Conservation (phyloP, 176 grass and related monocot species). For the Lolium rigidum region DNA sequence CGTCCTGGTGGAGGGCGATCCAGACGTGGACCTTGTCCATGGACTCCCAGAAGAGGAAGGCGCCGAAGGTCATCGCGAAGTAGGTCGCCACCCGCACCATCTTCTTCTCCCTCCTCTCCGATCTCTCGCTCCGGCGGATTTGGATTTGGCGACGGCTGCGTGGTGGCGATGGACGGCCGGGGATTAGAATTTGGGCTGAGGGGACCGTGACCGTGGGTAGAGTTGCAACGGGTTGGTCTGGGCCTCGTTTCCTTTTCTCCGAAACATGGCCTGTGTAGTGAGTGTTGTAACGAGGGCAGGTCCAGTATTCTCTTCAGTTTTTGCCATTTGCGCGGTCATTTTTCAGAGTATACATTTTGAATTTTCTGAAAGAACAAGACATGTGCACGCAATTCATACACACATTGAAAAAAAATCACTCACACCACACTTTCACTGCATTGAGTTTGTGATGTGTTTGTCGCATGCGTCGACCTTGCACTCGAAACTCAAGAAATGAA, state of each 20-base stretch:
- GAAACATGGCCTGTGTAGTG: not conserved
- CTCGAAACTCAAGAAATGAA: too few species aligned
- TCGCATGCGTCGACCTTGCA: too few species aligned
- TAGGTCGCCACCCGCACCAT: conserved; percentile 93
- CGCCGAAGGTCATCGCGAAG: conserved; percentile 91
- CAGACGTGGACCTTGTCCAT: conserved; percentile 92
- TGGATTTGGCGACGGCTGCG: conserved; percentile 35
- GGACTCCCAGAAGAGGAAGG: conserved; percentile 96
- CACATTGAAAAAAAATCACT: too few species aligned
- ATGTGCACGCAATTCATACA: too few species aligned
- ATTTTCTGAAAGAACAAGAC: too few species aligned
- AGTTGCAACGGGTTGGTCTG: not conserved
- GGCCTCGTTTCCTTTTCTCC: not conserved
- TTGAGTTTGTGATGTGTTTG: too few species aligned
- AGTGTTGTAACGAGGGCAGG: not conserved
- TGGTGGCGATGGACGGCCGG: not conserved
- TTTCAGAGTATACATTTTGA: too few species aligned
- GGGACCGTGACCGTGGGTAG: not conserved
- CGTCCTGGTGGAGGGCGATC: conserved; percentile 96
- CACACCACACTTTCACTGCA: too few species aligned
- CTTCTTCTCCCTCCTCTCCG: conserved; percentile 42
- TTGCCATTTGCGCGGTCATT: too few species aligned
- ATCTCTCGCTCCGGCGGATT: conserved; percentile 33
- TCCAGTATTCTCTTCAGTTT: not conserved
- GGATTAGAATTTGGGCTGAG: not conserved